Evolutionary conservation across 2,329 filamentous ascomycete species (phyloP).

Genomic region (Beauveria rudraprayagi): DNA sequence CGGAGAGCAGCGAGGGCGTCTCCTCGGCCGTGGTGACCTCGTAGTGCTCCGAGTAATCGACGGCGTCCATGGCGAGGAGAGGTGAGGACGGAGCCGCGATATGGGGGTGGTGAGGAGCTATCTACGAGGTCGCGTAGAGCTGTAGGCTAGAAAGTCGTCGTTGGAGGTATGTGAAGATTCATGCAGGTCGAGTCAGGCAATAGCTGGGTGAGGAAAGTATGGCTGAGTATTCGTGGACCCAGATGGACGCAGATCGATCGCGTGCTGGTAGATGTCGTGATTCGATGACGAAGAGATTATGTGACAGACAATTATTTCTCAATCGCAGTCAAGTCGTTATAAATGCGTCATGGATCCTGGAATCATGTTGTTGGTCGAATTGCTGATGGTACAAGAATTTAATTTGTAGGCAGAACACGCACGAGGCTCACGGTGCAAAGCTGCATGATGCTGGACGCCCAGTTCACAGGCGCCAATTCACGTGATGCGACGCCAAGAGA

Average conservation of each 20-base stretch:
- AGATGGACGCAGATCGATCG: neutral
- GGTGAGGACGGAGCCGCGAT: neutral
- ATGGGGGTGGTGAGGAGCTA: neutral
- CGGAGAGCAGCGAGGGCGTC: conserved; percentile 74
- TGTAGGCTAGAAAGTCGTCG: neutral
- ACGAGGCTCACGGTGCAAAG: neutral
- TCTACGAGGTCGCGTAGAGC: conserved; percentile 12
- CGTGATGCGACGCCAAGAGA: neutral
- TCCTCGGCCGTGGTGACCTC: conserved; percentile 46
- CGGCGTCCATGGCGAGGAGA: conserved; percentile 38
- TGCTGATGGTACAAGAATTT: neutral
- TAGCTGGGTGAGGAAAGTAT: neutral
- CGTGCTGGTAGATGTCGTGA: neutral
- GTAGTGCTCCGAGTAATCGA: conserved; percentile 54
- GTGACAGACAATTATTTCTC: neutral
- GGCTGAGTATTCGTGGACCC: neutral
- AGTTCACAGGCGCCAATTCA: neutral
- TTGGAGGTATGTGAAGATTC: neutral
- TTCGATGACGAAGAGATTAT: neutral
- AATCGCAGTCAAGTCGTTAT: neutral
- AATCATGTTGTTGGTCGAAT: neutral
- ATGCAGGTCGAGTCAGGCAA: neutral
- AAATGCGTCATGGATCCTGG: neutral
- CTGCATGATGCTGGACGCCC: neutral
- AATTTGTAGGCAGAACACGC: neutral